phyloP scores from a whole-genome alignment of 1,284 basidiomycete genomes.

The Boletus semigastroideus region DNA sequence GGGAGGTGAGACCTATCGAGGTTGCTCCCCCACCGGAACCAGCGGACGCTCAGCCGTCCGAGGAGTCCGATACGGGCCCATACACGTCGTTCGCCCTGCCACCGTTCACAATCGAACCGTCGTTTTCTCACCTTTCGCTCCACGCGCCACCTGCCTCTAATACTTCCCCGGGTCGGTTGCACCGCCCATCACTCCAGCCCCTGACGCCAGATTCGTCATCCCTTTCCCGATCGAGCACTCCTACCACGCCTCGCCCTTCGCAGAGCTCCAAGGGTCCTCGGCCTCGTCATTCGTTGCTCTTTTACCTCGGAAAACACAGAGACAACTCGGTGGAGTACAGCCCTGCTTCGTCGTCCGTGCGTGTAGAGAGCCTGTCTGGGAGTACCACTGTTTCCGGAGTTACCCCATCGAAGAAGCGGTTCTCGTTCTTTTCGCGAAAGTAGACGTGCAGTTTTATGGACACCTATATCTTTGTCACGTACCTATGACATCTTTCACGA shows the following conservation, averaged over 20 bases:
- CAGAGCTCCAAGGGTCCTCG: conserved; percentile 28
- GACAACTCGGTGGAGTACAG: conserved; percentile 23
- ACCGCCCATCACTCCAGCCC: conserved; percentile 29
- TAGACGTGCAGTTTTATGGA: conserved; percentile 20
- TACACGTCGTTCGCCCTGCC: conserved; percentile 34
- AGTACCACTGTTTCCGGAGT: conserved; percentile 8
- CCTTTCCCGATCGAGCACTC: conserved; percentile 32
- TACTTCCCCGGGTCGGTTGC: conserved; percentile 16
- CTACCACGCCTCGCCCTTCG: conserved; percentile 30
- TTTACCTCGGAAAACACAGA: conserved; percentile 32
- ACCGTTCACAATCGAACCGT: conserved; percentile 24
- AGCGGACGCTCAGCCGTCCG: conserved; percentile 23
- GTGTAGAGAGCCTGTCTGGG: conserved; percentile 22
- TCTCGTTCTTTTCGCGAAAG: conserved; percentile 33
- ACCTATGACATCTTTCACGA: conserved; percentile 19
- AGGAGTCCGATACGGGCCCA: conserved; percentile 34
- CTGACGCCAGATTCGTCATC: conserved; percentile 33
- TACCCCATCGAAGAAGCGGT: conserved; percentile 25
- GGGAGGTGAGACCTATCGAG: conserved; percentile 32
- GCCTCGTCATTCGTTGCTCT: conserved; percentile 28
- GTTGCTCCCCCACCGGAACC: conserved; percentile 26
- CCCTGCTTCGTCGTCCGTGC: conserved; percentile 26
- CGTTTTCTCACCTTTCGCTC: conserved; percentile 21
- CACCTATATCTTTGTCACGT: conserved; percentile 7
- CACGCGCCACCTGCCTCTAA: conserved; percentile 22